Percentiles rank a stretch among this genome's conserved stretches.
phyloP scores from a whole-genome alignment of 1,139 yeast species.

The Lodderomyces jiufengensis region DNA sequence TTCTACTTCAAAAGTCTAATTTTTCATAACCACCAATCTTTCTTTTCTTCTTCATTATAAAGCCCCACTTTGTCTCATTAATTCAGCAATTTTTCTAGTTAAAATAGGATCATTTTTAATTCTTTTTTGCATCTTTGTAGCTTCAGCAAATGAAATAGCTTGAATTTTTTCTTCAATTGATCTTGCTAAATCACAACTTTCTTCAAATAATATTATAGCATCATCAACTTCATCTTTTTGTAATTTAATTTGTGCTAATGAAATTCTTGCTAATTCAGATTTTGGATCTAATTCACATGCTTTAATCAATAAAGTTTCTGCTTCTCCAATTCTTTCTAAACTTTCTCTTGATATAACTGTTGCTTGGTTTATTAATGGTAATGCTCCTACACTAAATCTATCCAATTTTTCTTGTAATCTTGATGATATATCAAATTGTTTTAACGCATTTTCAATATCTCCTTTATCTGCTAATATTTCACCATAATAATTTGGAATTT shows the following conservation, averaged over 20 bases:
- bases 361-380: slow-evolving; percentile 90
- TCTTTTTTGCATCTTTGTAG: slow-evolving; percentile 76
- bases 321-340: slow-evolving; percentile 52
- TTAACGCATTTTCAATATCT: slow-evolving; percentile 66
- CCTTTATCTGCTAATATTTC: slow-evolving; percentile 86
- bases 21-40: too few species aligned
- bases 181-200: slow-evolving; percentile 79
- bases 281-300: slow-evolving; percentile 85
- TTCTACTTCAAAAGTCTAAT: too few species aligned
- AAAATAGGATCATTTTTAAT: slow-evolving; percentile 65
- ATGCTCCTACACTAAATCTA: slow-evolving; percentile 69
- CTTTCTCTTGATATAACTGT: slow-evolving; percentile 63
- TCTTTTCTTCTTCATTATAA: slow-evolving; percentile 7
- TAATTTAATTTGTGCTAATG: slow-evolving; percentile 86
- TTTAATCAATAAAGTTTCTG: slow-evolving; percentile 63
- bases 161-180: slow-evolving; percentile 83
- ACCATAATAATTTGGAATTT: slow-evolving; percentile 93
- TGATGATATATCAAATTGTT: slow-evolving; percentile 84
- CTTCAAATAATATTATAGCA: slow-evolving; percentile 79
- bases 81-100: slow-evolving; percentile 42
- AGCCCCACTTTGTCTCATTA: slow-evolving; percentile 33
- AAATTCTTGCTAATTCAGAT: slow-evolving; percentile 83
- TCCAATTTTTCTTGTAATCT: slow-evolving; percentile 72
- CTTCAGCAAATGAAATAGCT: slow-evolving; percentile 91
- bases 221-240: slow-evolving; percentile 80